A percentile compares a stretch with the other conserved stretches of the same genome.
These are phyloP conservation scores for Fusarium illudens DNA, from an alignment of 2,329 filamentous ascomycete genomes.

Conservation along the genomic window DNA sequence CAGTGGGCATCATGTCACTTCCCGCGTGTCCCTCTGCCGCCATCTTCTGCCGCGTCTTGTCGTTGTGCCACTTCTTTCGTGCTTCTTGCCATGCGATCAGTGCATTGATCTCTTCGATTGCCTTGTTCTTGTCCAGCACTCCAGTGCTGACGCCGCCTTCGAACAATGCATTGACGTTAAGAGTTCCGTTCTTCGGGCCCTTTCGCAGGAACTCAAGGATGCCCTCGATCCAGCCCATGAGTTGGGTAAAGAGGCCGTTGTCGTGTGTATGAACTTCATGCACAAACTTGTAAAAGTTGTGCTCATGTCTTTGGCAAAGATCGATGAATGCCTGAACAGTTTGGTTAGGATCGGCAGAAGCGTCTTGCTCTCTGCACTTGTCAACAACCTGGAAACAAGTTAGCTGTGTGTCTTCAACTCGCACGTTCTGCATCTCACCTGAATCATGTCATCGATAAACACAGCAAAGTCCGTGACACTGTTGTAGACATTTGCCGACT, in stretches of 20 bases:
- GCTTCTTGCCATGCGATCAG: slow-evolving; percentile 95
- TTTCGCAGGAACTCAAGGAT: slow-evolving; percentile 93
- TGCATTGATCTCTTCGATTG: slow-evolving; percentile 81
- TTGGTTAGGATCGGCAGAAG: slow-evolving; percentile 95
- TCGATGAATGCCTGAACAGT: slow-evolving; percentile 99
- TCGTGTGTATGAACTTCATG: slow-evolving; percentile 98
- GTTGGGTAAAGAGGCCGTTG: slow-evolving; percentile 92
- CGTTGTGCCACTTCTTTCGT: slow-evolving; percentile 96
- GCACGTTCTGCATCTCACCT: slow-evolving; percentile 57
- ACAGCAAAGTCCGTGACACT: slow-evolving; percentile 95
- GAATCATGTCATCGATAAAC: slow-evolving; percentile 93
- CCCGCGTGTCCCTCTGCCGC: slow-evolving; percentile 74
- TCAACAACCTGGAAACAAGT: slow-evolving; percentile 63
- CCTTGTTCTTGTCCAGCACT: slow-evolving; percentile 74
- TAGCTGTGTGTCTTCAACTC: neutral
- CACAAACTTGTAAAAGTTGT: slow-evolving; percentile 98
- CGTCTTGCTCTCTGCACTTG: slow-evolving; percentile 75
- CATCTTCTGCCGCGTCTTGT: slow-evolving; percentile 99
- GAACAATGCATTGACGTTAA: slow-evolving; percentile 95
- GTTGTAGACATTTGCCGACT: slow-evolving; percentile 97
- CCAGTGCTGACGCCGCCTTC: slow-evolving; percentile 76
- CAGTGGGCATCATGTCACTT: slow-evolving; percentile 61
- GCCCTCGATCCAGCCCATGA: slow-evolving; percentile 97
- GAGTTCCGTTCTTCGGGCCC: slow-evolving; percentile 82
- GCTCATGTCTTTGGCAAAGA: slow-evolving; percentile 90